A percentile compares a stretch with the other conserved stretches of the same genome.
Conservation (phyloP, 768 basidiomycete genomes). For the Naganishia randhawae region DNA sequence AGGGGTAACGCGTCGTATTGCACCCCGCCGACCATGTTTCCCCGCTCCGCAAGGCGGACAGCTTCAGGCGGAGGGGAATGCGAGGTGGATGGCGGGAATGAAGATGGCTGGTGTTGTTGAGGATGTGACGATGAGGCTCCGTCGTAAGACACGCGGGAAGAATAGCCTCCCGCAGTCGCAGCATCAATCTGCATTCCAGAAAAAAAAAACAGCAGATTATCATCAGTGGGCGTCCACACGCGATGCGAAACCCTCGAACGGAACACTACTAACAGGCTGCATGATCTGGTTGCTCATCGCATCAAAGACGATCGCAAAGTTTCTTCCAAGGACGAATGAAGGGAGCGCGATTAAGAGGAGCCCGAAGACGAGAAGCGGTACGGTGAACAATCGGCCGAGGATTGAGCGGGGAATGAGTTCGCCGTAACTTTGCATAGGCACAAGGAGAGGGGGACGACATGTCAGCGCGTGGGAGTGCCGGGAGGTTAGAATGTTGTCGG, state of each 20-base stretch:
- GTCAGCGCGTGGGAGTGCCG: background rate
- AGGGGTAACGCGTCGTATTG: constrained; percentile 18
- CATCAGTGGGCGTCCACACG: no score
- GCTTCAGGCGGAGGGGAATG: background rate
- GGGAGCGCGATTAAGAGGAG: constrained; percentile 84
- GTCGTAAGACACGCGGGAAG: constrained; percentile 1
- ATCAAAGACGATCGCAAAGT: constrained; percentile 88
- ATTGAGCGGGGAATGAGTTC: constrained; percentile 85
- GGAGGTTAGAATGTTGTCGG: background rate
- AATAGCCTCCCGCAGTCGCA: background rate
- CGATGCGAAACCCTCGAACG: background rate
- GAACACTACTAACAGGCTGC: constrained; percentile 31
- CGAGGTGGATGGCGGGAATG: background rate
- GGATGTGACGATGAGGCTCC: constrained; percentile 2
- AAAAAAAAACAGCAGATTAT: background rate
- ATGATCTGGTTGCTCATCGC: constrained; percentile 57
- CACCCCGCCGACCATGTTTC: constrained; percentile 18
- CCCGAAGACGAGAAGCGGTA: constrained; percentile 82
- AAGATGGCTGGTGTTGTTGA: background rate
- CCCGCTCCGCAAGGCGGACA: constrained; percentile 21
- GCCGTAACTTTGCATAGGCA: constrained; percentile 62
- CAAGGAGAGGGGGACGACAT: constrained; percentile 55
- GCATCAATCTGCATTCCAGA: constrained; percentile 8
- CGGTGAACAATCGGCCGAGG: constrained; percentile 77
- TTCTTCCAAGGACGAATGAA: constrained; percentile 83